Base-by-base conservation (phyloP, 2,329 filamentous ascomycete genomes). In the Talaromyces sp. region DNA sequence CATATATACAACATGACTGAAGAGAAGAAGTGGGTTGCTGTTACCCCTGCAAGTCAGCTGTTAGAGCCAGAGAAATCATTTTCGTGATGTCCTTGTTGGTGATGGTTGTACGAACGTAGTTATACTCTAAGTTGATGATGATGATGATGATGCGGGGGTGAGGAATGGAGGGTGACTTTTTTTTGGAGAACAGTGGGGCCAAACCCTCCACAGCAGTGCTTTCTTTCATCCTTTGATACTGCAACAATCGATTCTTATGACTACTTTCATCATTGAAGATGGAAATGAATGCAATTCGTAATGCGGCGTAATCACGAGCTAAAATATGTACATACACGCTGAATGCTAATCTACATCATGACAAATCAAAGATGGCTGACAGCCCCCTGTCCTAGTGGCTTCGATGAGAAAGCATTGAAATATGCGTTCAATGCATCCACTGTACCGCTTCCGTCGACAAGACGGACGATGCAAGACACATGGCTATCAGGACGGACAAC, bases 401-500 rank as follows among this genome's bases (percentile, higher is more conserved):
- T 91, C 11, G 85, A 84, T 61, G 84, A 84, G 69, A 96, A 93
- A 1, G 86, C 76, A 5, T 83, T 82, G 76, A 96, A 97, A 74
- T 96, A 97, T 66, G 84, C 82, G 71, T 97, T 91, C 68, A 97
- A 78, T 16, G 88, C 91, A 69, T 96, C 90, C 0, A 91, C 86
- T 0, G 92, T 96, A 16, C 86, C 91, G 63, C 78, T 85, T 0
- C 92, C 93, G 74, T 93, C 88, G 1, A 85, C 87, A 23, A 97
- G 79, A 68, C 82, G 82, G 11, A 90, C 84, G 3, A 92, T 89
- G 65, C 91, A 83, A 23, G 89, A 91, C 31, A 96, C 88, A 74
- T 96, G 95, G 7, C 92, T 92, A 74, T 96, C 92, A 0, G 93
- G 92, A 50, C 92, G 81, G 7, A 96, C 90, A 9, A 96, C 89